Conservation (phyloP, 2,329 filamentous ascomycete species). For the Hypoxylon sp. region DNA sequence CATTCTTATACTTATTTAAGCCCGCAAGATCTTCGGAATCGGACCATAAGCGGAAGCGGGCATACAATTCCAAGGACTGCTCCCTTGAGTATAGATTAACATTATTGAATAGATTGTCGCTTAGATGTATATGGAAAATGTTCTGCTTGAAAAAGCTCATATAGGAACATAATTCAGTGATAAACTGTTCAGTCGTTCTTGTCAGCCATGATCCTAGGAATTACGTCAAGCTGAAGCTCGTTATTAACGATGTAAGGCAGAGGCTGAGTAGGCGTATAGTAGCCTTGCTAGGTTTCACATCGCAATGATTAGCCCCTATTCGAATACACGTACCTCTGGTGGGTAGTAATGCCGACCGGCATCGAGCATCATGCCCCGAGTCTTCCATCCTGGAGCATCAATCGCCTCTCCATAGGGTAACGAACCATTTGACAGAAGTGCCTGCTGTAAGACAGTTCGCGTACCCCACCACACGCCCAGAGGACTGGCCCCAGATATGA, state of each 20-base stretch:
- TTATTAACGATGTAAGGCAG: neutral
- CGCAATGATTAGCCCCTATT: neutral
- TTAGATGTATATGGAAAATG: constrained; percentile 71
- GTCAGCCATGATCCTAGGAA: constrained; percentile 6
- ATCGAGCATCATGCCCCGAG: constrained; percentile 66
- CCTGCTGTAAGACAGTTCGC: constrained; percentile 67
- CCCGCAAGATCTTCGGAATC: constrained; percentile 63
- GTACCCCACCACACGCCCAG: constrained; percentile 73
- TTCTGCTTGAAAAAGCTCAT: constrained; percentile 75
- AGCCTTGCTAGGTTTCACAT: neutral
- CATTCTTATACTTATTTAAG: constrained; percentile 66
- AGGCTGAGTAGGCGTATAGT: neutral
- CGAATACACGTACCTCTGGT: constrained; percentile 52
- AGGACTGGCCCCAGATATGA: constrained; percentile 67
- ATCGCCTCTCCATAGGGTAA: constrained; percentile 60
- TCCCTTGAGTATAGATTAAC: constrained; percentile 64
- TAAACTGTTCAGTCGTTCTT: constrained; percentile 55
- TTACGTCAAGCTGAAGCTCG: no score
- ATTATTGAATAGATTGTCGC: constrained; percentile 69
- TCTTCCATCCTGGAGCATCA: constrained; percentile 67
- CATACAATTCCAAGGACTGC: constrained; percentile 65
- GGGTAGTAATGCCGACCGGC: constrained; percentile 71
- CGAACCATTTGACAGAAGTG: constrained; percentile 57
- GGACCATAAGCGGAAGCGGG: constrained; percentile 69
- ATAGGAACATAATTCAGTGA: constrained; percentile 71